Conservation (phyloP, 495 filamentous ascomycete genomes). For the Tuber calosporum region DNA sequence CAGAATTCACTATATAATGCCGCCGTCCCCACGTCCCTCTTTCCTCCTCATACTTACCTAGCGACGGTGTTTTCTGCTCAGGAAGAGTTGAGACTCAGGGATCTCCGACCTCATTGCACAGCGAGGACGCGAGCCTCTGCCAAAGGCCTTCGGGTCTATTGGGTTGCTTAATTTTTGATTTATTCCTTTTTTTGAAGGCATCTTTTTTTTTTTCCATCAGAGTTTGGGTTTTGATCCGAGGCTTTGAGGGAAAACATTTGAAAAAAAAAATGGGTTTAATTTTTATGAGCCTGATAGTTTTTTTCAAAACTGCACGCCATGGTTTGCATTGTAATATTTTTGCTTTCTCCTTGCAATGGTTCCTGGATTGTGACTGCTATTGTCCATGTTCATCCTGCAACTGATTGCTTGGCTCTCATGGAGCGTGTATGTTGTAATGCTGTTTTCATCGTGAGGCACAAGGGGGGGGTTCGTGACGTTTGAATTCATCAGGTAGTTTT, state of each 20-base stretch:
- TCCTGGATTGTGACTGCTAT: not conserved
- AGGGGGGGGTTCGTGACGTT: not conserved
- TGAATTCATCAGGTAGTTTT: not conserved
- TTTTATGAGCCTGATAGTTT: too few species aligned
- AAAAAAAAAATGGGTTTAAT: too few species aligned
- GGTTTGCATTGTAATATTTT: not conserved
- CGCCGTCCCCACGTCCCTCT: constrained; percentile 18
- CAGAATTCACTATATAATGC: constrained; percentile 17
- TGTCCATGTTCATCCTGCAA: not conserved
- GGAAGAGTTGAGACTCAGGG: constrained; percentile 36
- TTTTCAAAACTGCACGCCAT: too few species aligned
- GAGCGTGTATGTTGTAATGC: not conserved
- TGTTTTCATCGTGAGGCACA: not conserved
- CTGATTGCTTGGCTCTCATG: not conserved
- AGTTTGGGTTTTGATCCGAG: constrained; percentile 29
- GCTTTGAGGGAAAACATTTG: constrained; percentile 25
- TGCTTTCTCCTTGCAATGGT: not conserved
- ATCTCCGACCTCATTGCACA: constrained; percentile 36
- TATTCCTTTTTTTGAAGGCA: constrained; percentile 21
- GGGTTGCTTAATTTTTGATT: constrained; percentile 39
- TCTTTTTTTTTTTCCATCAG: constrained; percentile 15
- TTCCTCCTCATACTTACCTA: constrained; percentile 35
- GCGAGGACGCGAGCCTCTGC: constrained; percentile 35
- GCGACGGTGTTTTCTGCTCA: constrained; percentile 39
- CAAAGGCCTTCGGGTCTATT: constrained; percentile 39